phyloP scores from a whole-genome alignment of 441 rosid species.

The Geranium incanum region DNA sequence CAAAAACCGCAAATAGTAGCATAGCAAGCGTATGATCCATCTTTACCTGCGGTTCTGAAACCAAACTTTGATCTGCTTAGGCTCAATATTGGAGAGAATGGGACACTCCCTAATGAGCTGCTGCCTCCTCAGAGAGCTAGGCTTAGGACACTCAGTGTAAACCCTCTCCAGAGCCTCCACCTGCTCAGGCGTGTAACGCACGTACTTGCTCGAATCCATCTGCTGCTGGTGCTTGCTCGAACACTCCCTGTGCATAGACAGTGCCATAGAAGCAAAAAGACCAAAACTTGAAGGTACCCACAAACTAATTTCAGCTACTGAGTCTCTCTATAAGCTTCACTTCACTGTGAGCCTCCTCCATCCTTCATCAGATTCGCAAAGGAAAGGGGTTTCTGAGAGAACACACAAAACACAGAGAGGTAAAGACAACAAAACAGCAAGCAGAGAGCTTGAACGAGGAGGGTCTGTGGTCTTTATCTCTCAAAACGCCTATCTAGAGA shows the following conservation, averaged over 20 bases:
- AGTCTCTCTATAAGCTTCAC: neutral
- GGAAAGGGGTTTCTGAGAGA: neutral
- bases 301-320: neutral
- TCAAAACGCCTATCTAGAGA: slow-evolving; percentile 1
- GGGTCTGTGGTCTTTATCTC: slow-evolving; percentile 9
- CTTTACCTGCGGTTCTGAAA: slow-evolving; percentile 72
- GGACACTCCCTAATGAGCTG: slow-evolving; percentile 94
- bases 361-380: neutral
- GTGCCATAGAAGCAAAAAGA: neutral
- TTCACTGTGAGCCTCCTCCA: neutral
- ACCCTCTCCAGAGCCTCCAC: slow-evolving; percentile 98
- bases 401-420: neutral
- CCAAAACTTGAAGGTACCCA: neutral
- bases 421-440: neutral
- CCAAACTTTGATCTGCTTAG: slow-evolving; percentile 99
- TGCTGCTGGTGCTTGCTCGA: slow-evolving; percentile 2
- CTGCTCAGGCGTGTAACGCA: slow-evolving; percentile 95
- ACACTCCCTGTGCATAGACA: neutral
- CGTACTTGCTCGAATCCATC: slow-evolving; percentile 46
- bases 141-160: slow-evolving; percentile 94
- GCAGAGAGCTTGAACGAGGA: neutral
- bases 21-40: slow-evolving; percentile 21
- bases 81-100: slow-evolving; percentile 81
- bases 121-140: slow-evolving; percentile 83
- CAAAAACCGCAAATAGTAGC: neutral